Evolutionary conservation across 192 early-diverging fungal species (phyloP).

Genomic region (Kickxella alabastrina): DNA sequence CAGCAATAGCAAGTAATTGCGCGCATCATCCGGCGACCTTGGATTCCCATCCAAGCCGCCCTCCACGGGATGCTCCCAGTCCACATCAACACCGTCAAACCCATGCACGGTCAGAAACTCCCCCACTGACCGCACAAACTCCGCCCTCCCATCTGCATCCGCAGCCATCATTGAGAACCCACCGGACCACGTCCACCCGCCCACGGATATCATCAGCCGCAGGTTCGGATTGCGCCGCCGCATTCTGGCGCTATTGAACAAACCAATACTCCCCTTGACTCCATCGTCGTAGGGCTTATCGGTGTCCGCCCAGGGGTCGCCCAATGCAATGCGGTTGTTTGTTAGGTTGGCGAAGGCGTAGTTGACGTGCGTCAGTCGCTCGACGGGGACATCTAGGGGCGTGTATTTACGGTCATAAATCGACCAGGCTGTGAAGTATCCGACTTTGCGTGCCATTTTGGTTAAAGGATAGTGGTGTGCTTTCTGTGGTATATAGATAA

Average conservation of each 20-base stretch:
- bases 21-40: slow-evolving; percentile 65
- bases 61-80: slow-evolving; percentile 78
- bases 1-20: slow-evolving; percentile 76
- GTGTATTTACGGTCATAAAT: slow-evolving; percentile 69
- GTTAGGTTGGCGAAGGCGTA: slow-evolving; percentile 76
- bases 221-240: slow-evolving; percentile 60
- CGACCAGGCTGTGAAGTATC: slow-evolving; percentile 57
- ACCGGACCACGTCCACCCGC: slow-evolving; percentile 73
- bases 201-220: slow-evolving; percentile 69
- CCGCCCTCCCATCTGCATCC: slow-evolving; percentile 43
- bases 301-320: slow-evolving; percentile 75
- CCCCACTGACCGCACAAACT: slow-evolving; percentile 57
- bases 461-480: not conserved
- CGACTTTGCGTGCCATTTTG: slow-evolving; percentile 45
- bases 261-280: slow-evolving; percentile 58
- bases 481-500: slow-evolving; percentile 29
- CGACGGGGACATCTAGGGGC: slow-evolving; percentile 57
- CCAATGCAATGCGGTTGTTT: slow-evolving; percentile 62
- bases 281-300: slow-evolving; percentile 66
- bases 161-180: slow-evolving; percentile 65
- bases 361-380: slow-evolving; percentile 73
- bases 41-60: slow-evolving; percentile 59
- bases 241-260: slow-evolving; percentile 58
- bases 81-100: slow-evolving; percentile 62
- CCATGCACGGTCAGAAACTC: slow-evolving; percentile 43